Conservation (phyloP, 2,329 filamentous ascomycete genomes). For the Aspergillus pseudoviridinutans region DNA sequence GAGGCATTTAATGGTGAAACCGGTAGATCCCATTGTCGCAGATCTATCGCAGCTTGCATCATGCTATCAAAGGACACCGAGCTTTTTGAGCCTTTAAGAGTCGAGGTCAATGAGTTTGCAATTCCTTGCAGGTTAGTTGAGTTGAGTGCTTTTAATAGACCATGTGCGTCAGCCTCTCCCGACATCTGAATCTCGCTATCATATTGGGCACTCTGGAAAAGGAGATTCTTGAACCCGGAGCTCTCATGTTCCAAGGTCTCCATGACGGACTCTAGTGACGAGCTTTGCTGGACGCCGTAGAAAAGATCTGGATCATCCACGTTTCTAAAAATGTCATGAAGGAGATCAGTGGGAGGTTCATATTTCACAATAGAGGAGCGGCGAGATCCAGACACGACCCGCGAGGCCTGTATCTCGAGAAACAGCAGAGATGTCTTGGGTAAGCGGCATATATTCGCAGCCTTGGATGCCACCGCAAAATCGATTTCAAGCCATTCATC, state of each 20-base stretch:
- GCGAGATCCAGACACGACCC: conserved; percentile 55
- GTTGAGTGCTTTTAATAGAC: conserved; percentile 72
- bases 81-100: conserved; percentile 50
- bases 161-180: conserved; percentile 59
- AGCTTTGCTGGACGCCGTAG: conserved; percentile 79
- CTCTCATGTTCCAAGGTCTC: conserved; percentile 84
- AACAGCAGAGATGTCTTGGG: conserved; percentile 82
- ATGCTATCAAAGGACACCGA: conserved; percentile 63
- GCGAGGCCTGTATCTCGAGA: conserved; percentile 66
- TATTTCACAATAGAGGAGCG: conserved; percentile 59
- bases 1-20: conserved; percentile 61
- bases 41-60: conserved; percentile 71
- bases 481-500: conserved; percentile 83
- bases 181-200: conserved; percentile 71
- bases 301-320: conserved; percentile 96
- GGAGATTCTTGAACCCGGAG: conserved; percentile 78
- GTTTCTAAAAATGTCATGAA: conserved; percentile 81
- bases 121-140: conserved; percentile 80
- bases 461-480: conserved; percentile 63
- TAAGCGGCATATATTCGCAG: conserved; percentile 76
- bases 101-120: conserved; percentile 72
- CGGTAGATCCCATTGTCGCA: conserved; percentile 90
- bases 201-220: conserved; percentile 86
- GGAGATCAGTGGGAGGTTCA: conserved; percentile 60
- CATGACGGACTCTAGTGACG: conserved; percentile 73